Conservation (phyloP, 371 early-diverging fungal genomes). For the Mucor irregularis region DNA sequence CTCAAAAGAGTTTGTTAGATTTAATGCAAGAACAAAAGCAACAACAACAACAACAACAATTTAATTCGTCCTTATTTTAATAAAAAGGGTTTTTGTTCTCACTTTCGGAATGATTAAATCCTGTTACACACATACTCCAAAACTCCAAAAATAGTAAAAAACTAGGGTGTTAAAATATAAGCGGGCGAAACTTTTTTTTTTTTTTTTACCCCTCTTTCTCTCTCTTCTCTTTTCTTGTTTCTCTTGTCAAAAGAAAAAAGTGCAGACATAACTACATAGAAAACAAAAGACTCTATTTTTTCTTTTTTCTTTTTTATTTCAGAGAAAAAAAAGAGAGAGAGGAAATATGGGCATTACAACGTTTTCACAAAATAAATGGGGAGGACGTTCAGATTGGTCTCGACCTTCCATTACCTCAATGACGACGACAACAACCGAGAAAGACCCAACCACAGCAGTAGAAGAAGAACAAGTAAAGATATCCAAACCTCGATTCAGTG, state of each 20-base stretch:
- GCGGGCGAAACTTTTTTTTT: no score
- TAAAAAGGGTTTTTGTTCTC: neutral
- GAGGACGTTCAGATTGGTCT: conserved; percentile 8
- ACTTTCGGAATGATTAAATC: neutral
- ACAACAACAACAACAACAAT: conserved; percentile 29
- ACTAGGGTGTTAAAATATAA: no score
- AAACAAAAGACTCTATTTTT: neutral
- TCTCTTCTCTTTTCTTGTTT: neutral
- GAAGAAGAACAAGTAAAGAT: neutral
- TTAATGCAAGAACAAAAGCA: conserved; percentile 41
- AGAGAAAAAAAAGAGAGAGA: no score
- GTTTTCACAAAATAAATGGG: conserved; percentile 22
- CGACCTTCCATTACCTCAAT: conserved; percentile 2
- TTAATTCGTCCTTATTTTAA: conserved; percentile 9
- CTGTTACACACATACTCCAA: neutral
- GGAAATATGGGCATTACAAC: conserved; percentile 26
- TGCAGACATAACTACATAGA: neutral
- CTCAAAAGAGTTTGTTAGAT: conserved; percentile 33
- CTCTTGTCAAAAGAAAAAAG: no score
- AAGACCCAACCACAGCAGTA: neutral
- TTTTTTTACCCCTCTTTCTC: no score
- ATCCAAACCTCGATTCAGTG: conserved; percentile 20
- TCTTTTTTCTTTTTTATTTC: conserved; percentile 3
- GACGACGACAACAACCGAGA: neutral
- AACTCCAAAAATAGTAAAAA: no score